Conservation (phyloP, 352 stramenopile genomes). For the Pythium inflatum region DNA sequence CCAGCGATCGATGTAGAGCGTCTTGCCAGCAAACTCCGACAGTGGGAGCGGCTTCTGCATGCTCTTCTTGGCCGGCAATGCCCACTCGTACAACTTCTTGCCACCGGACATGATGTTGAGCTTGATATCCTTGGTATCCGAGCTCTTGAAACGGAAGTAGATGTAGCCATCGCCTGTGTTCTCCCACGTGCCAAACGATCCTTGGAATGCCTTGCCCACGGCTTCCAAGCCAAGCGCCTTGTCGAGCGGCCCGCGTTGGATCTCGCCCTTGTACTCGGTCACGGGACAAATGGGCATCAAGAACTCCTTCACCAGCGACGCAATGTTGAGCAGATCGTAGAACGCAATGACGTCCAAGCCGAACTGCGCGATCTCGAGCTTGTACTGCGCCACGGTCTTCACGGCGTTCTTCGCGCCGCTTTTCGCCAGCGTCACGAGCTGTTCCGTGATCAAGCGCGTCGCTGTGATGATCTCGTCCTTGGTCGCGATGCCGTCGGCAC, state of each 20-base stretch:
- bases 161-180: conserved; percentile 48
- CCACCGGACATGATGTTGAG: conserved; percentile 64
- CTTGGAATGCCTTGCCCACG: conserved; percentile 48
- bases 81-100: conserved; percentile 44
- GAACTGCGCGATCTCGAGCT: conserved; percentile 48
- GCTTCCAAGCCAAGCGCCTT: conserved; percentile 47
- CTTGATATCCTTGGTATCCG: conserved; percentile 50
- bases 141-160: conserved; percentile 47
- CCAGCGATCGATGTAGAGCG: conserved; percentile 80
- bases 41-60: conserved; percentile 45
- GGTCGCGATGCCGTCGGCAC: conserved; percentile 19
- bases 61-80: conserved; percentile 44
- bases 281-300: conserved; percentile 60
- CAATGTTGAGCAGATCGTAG: conserved; percentile 51
- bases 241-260: conserved; percentile 51
- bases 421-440: too few species aligned
- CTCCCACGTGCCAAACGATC: conserved; percentile 47
- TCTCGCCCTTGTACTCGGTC: conserved; percentile 52
- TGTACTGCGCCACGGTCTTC: conserved; percentile 44
- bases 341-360: conserved; percentile 49
- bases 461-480: conserved; percentile 54
- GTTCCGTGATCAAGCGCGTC: conserved; percentile 50
- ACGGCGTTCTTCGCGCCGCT: too few species aligned
- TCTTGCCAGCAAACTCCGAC: conserved; percentile 51
- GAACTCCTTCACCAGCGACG: conserved; percentile 46